phyloP scores from a whole-genome alignment of 148 eudicot species.

The Cornus florida region DNA sequence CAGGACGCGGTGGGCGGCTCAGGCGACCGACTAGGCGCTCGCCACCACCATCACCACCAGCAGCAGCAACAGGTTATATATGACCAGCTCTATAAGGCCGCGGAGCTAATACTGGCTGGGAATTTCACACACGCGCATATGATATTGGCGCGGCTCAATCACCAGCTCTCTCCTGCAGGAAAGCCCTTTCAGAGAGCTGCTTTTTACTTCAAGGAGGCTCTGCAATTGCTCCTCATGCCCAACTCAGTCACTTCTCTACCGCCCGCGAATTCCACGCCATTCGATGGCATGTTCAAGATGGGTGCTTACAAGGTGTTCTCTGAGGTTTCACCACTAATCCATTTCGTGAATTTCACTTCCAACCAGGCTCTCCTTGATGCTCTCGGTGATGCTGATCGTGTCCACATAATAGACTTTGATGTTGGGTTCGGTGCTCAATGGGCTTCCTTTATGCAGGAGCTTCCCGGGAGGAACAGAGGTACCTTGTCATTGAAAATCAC shows the following conservation, averaged over 20 bases:
- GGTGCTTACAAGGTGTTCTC: constrained; percentile 54
- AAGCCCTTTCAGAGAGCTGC: constrained; percentile 50
- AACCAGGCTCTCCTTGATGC: constrained; percentile 58
- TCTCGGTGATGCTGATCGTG: constrained; percentile 27
- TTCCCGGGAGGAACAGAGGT: constrained; percentile 33
- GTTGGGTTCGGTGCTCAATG: constrained; percentile 59
- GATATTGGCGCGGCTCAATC: constrained; percentile 91
- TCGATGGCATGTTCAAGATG: constrained; percentile 44
- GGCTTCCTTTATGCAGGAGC: constrained; percentile 67
- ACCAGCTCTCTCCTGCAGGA: constrained; percentile 32
- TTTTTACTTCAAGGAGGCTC: constrained; percentile 47
- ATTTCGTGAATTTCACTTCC: constrained; percentile 51
- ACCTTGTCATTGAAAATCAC: constrained; percentile 41
- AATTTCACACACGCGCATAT: constrained; percentile 53
- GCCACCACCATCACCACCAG: constrained; percentile 5
- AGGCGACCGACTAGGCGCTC: not conserved
- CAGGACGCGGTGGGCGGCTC: constrained; percentile 10
- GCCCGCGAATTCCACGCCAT: constrained; percentile 26
- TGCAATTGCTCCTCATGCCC: constrained; percentile 29
- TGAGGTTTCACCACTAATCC: constrained; percentile 49
- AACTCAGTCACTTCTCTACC: constrained; percentile 12
- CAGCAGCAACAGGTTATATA: constrained; percentile 30
- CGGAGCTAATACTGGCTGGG: constrained; percentile 43
- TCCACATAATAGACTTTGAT: constrained; percentile 63
- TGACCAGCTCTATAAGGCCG: constrained; percentile 45